These are phyloP conservation scores for Mortierella hygrophila DNA, from an alignment of 192 early-diverging fungal genomes.

Conservation along the genomic window DNA sequence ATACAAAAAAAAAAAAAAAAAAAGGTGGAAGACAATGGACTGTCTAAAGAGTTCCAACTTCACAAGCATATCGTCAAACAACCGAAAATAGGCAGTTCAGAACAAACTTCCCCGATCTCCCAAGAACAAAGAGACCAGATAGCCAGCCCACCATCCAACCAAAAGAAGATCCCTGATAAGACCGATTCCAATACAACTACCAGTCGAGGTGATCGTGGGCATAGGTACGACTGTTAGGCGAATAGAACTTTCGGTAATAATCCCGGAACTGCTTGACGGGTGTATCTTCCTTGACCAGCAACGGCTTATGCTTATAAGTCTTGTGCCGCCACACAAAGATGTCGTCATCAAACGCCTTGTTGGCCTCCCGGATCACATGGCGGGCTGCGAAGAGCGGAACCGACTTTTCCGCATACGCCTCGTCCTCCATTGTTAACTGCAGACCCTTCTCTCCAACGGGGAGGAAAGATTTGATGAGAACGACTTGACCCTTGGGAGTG, in stretches of 20 bases:
- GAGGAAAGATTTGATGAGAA: slow-evolving; percentile 42
- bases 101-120: neutral
- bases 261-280: slow-evolving; percentile 54
- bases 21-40: neutral
- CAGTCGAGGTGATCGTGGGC: slow-evolving; percentile 48
- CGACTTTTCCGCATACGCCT: slow-evolving; percentile 47
- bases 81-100: neutral
- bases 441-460: slow-evolving; percentile 50
- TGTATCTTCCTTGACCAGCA: slow-evolving; percentile 52
- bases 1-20: neutral
- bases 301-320: slow-evolving; percentile 36
- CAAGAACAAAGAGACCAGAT: too few relatives aligned
- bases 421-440: slow-evolving; percentile 52
- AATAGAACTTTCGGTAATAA: slow-evolving; percentile 55
- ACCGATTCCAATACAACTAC: neutral
- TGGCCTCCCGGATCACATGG: slow-evolving; percentile 46
- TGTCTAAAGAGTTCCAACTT: neutral
- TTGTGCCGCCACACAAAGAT: slow-evolving; percentile 58
- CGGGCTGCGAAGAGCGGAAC: slow-evolving; percentile 36
- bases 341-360: slow-evolving; percentile 54
- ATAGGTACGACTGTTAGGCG: slow-evolving; percentile 54
- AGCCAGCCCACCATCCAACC: neutral
- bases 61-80: neutral
- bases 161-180: neutral
- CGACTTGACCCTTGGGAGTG: slow-evolving; percentile 42